Evolutionary conservation across 1,139 yeast genomes (phyloP).

Genomic region (Eremothecium coryli): DNA sequence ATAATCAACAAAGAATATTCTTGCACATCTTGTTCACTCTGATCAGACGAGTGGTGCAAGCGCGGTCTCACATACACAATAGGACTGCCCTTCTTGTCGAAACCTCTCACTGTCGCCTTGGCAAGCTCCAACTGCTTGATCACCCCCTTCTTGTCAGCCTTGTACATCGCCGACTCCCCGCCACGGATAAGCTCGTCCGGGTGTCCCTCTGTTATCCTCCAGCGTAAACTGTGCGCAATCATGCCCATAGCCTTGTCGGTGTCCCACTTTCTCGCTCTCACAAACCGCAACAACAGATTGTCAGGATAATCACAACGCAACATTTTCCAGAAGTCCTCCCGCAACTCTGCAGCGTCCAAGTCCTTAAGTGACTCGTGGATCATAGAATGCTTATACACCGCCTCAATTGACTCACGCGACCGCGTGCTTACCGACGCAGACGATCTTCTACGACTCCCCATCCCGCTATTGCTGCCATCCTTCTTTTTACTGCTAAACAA

Average conservation of each 20-base stretch:
- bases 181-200: conserved; percentile 49
- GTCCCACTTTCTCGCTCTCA: conserved; percentile 70
- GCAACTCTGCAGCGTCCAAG: conserved; percentile 37
- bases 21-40: conserved; percentile 58
- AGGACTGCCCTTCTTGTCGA: conserved; percentile 57
- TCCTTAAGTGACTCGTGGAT: conserved; percentile 34
- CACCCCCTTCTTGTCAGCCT: conserved; percentile 27
- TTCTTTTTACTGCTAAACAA: conserved; percentile 9
- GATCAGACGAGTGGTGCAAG: conserved; percentile 62
- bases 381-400: conserved; percentile 21
- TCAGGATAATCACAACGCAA: conserved; percentile 65
- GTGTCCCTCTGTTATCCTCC: conserved; percentile 52
- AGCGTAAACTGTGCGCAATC: conserved; percentile 56
- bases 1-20: conserved; percentile 56
- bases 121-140: conserved; percentile 38
- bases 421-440: conserved; percentile 17
- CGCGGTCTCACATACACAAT: conserved; percentile 64
- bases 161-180: conserved; percentile 46
- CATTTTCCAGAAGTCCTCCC: conserved; percentile 45
- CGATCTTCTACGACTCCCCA: conserved; percentile 7
- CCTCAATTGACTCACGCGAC: conserved; percentile 26
- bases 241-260: conserved; percentile 52
- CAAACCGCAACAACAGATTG: conserved; percentile 52
- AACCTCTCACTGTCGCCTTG: conserved; percentile 59
- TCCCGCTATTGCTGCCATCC: conserved; percentile 18